Evolutionary conservation across 2,329 filamentous ascomycete species (phyloP), one percentile per base, ranked within the genome.

Genomic region (Beauveria australis): DNA sequence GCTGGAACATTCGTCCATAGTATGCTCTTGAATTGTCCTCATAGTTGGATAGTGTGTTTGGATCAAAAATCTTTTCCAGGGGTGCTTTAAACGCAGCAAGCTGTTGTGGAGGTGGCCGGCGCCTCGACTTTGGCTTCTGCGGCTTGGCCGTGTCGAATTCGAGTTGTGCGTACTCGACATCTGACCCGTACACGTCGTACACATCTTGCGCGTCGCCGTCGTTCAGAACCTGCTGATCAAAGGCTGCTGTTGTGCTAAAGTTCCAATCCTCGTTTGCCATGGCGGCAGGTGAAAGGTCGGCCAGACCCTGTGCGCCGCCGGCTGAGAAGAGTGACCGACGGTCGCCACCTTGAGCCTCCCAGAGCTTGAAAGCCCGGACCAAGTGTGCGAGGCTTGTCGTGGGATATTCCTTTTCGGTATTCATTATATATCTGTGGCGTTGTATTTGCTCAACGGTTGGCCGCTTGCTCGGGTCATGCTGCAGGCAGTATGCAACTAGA

Each of bases 261-360:
- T 87, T 87, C 85, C 85, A 88, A 64, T 87, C 84, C 64, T 87
- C 84, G 61, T 79, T 79, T 18, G 78, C 76, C 62, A 81, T 67
- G 0, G 75, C 75, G 1, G 76, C 76, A 3, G 78, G 75, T 1
- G 73, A 71, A 19, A 79, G 66, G 28, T 80, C 77, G 1, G 73
- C 73, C 14, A 79, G 76, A 1, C 76, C 80, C 64, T 85, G 82
- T 2, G 84, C 85, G 61, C 85, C 85, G 24, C 81, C 81, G 3
- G 78, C 73, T 6, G 79, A 79, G 64, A 88, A 88, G 1, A 88
- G 75, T 18, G 85, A 88, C 64, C 82, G 83, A 51, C 89, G 82
- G 65, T 83, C 84, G 30, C 89, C 89, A 26, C 89, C 89, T 66
- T 84, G 81, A 8, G 85, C 81, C 71, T 92, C 89, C 89, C 89